Conservation (phyloP, 805 yeast species). For the Ogataea degrootiae region DNA sequence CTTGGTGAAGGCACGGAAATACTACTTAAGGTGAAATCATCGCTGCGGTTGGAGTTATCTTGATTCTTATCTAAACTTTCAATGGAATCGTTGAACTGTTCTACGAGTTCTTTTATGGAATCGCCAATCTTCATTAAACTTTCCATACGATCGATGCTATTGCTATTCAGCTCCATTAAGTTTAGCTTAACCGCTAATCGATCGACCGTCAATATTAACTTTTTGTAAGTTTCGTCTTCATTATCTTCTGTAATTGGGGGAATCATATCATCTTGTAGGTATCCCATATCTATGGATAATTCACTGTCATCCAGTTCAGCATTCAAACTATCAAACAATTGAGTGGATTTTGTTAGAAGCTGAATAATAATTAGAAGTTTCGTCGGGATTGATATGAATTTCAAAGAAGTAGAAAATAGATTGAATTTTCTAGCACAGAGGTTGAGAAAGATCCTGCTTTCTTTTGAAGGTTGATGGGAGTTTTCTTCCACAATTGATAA, state of each 20-base stretch:
- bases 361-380: slow-evolving; percentile 12
- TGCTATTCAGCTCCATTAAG: slow-evolving; percentile 15
- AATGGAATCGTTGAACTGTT: slow-evolving; percentile 7
- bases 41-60: neutral
- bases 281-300: slow-evolving; percentile 1
- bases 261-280: slow-evolving; percentile 2
- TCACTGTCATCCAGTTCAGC: slow-evolving; percentile 12
- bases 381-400: slow-evolving; percentile 6
- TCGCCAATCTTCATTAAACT: slow-evolving; percentile 10
- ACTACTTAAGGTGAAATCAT: neutral
- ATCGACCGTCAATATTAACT: slow-evolving; percentile 13
- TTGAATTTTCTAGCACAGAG: slow-evolving; percentile 17
- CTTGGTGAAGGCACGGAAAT: slow-evolving; percentile 5
- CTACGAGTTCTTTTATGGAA: slow-evolving; percentile 11
- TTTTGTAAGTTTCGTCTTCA: slow-evolving; percentile 17
- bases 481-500: slow-evolving; percentile 17
- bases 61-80: slow-evolving; percentile 1
- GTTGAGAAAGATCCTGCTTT: slow-evolving; percentile 7
- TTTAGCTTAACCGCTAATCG: slow-evolving; percentile 16
- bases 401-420: neutral
- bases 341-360: slow-evolving; percentile 8
- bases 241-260: slow-evolving; percentile 18
- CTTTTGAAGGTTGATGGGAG: slow-evolving; percentile 1
- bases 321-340: slow-evolving; percentile 8
- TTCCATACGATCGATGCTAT: slow-evolving; percentile 6